Evolutionary conservation across 192 early-diverging fungal genomes (phyloP).

Genomic region (Entomortierella chlamydospora): DNA sequence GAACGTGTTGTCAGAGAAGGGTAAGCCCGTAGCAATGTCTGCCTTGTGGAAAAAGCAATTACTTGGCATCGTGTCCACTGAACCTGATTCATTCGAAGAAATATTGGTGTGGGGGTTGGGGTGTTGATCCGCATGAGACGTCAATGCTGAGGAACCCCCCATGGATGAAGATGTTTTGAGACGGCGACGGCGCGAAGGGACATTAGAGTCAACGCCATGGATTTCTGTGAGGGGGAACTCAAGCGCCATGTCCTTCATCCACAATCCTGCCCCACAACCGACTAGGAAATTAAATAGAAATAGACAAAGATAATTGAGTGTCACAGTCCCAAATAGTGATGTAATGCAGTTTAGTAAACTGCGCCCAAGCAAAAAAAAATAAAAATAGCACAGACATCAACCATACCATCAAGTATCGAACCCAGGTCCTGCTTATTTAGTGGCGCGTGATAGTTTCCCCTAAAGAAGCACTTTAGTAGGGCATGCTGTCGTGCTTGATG

Average conservation of each 20-base stretch:
- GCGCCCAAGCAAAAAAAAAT: background rate
- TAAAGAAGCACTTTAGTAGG: conserved; percentile 45
- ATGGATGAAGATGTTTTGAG: background rate
- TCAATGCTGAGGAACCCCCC: background rate
- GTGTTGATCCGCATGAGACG: background rate
- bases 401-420: conserved; percentile 47
- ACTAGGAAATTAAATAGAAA: conserved; percentile 12
- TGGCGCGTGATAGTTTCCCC: conserved; percentile 48
- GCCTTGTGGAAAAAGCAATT: conserved; percentile 59
- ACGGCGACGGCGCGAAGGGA: conserved; percentile 39
- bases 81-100: background rate
- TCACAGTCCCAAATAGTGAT: background rate
- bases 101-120: background rate
- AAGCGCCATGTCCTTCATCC: conserved; percentile 54
- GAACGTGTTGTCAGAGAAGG: conserved; percentile 59
- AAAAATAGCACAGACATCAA: background rate
- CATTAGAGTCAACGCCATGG: conserved; percentile 38
- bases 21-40: conserved; percentile 53
- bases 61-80: conserved; percentile 45
- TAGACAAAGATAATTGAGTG: background rate
- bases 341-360: too few species aligned
- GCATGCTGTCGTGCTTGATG: conserved; percentile 45
- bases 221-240: conserved; percentile 50
- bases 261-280: conserved; percentile 38
- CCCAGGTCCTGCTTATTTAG: conserved; percentile 28